Evolutionary conservation across 352 stramenopile species (phyloP).

Genomic region (Phytophthora cryptogea): DNA sequence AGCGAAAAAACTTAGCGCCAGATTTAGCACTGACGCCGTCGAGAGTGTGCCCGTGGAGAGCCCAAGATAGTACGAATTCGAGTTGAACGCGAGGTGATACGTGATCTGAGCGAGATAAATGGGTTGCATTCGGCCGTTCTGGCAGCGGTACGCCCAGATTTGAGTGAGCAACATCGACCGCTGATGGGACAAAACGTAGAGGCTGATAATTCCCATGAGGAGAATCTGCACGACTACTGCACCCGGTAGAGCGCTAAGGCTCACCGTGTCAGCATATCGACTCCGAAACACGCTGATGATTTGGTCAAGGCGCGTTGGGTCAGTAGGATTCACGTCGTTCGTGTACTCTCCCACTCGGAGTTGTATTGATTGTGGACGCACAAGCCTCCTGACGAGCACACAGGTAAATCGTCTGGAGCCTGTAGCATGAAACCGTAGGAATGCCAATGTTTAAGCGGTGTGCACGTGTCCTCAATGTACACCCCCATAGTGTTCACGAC

Average conservation of each 20-base stretch:
- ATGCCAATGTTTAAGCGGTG: slow-evolving; percentile 7
- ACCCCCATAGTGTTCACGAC: slow-evolving; percentile 8
- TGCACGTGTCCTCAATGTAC: slow-evolving; percentile 15
- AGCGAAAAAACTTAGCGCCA: slow-evolving; percentile 11
- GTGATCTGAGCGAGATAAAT: slow-evolving; percentile 16
- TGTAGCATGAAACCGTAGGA: slow-evolving; percentile 17
- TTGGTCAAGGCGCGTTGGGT: slow-evolving; percentile 10
- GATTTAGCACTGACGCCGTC: slow-evolving; percentile 2
- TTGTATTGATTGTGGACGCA: slow-evolving; percentile 23
- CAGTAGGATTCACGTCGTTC: neutral
- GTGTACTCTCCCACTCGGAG: slow-evolving; percentile 15
- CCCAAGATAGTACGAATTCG: slow-evolving; percentile 15
- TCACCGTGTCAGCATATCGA: slow-evolving; percentile 3
- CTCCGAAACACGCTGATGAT: slow-evolving; percentile 13
- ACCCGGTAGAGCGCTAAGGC: neutral
- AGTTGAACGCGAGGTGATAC: slow-evolving; percentile 21
- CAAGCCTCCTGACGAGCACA: slow-evolving; percentile 7
- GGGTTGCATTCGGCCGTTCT: slow-evolving; percentile 17
- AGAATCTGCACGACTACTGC: slow-evolving; percentile 1
- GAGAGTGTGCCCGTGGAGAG: slow-evolving; percentile 12
- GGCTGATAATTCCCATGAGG: slow-evolving; percentile 19
- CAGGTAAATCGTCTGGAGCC: slow-evolving; percentile 6
- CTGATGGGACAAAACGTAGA: slow-evolving; percentile 19
- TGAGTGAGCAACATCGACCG: slow-evolving; percentile 7
- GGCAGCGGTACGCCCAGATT: slow-evolving; percentile 8